Conservation (phyloP, 768 basidiomycete genomes). For the Amanita polypyramis region DNA sequence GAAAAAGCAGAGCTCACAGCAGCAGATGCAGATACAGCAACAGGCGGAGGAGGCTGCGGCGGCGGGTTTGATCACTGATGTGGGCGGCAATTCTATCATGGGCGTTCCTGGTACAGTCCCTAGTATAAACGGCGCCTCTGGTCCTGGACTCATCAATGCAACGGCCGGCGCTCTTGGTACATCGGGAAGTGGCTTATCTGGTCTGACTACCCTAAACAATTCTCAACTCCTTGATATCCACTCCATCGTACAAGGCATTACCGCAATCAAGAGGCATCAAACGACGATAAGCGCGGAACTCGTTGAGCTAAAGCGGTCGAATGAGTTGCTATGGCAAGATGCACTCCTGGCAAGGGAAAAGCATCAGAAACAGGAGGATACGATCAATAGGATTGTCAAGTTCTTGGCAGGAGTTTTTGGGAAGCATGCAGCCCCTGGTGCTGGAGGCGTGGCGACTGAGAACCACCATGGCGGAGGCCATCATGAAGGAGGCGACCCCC, state of each 20-base stretch:
- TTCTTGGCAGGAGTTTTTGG: conserved; percentile 93
- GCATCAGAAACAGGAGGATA: conserved; percentile 91
- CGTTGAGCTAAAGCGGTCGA: conserved; percentile 78
- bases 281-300: conserved; percentile 84
- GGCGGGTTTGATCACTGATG: not conserved
- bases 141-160: not conserved
- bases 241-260: conserved; percentile 70
- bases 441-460: conserved; percentile 23
- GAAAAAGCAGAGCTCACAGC: conserved; percentile 54
- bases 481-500: conserved; percentile 21
- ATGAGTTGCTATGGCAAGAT: conserved; percentile 91
- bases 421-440: conserved; percentile 24
- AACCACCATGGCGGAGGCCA: conserved; percentile 12
- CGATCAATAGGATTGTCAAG: conserved; percentile 89
- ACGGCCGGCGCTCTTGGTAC: not conserved
- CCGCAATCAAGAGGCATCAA: conserved; percentile 86
- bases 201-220: conserved; percentile 20
- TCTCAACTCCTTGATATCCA: conserved; percentile 66
- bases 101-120: not conserved
- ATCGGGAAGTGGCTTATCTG: not conserved
- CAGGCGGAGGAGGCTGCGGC: conserved; percentile 1
- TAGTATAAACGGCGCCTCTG: too few relatives aligned
- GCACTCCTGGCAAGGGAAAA: conserved; percentile 65
- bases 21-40: conserved; percentile 5
- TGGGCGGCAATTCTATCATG: not conserved